Base-by-base conservation (phyloP, 1,284 basidiomycete genomes). In the Cryptococcus sp. region DNA sequence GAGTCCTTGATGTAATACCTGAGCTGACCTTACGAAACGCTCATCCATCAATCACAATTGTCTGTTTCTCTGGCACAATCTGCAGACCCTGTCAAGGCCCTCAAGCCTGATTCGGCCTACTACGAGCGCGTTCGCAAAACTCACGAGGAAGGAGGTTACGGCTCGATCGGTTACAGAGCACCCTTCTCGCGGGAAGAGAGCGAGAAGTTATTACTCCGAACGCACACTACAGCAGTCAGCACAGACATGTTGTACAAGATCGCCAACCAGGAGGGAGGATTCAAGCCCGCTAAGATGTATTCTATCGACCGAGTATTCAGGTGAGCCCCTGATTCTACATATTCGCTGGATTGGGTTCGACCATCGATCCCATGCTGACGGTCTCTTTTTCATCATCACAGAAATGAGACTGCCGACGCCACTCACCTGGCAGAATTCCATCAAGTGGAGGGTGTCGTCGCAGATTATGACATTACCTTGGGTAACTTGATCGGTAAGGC, bases 381-480 rank as follows among this genome's bases (percentile, higher is more conserved):
- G 0, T 7, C 6, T 29, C 20, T 50, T 19, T 11, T 7, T 15
- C 2, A n/a, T n/a, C 8, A 22, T n/a, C 15, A 5, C 52, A 85
- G 96, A 74, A 99, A 99, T 72, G 96, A 99, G 80, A 93, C 96
- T 0, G 93, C 93, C 81, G 96, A 99, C 78, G 94, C 94, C 39
- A 99, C 96, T n/a, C 96, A 99, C 81, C 75, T 99, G 61, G 96
- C 96, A 19, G 96, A 99, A 80, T 99, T 99, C 83, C 95, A 99
- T 77, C 96, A 99, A 80, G 96, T 99, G 15, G 96, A 99, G 79
- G 96, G 96, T 58, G 95, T 99, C 47, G 93, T 99, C 16, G 96
- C 96, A 16, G 96, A 99, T 80, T 86, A 88, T 67, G 86, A 88
- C 61, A 82, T 99, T 61, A 99, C 95, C 2, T 82, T 99, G n/a